Conservation (phyloP, 768 basidiomycete genomes). For the Lactarius sanguifluus region DNA sequence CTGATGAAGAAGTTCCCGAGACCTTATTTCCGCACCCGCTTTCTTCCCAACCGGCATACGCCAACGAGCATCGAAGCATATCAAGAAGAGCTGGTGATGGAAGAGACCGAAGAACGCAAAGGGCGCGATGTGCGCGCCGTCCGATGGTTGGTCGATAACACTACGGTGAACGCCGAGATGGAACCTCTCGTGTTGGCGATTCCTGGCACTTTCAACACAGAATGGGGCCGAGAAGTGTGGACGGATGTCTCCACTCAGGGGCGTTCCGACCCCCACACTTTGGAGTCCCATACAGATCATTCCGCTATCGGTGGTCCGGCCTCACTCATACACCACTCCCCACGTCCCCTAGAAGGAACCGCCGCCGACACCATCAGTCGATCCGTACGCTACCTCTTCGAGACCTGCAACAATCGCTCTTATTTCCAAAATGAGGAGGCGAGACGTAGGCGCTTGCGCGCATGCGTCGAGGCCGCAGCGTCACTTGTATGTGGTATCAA, state of each 20-base stretch:
- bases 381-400: neutral
- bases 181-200: neutral
- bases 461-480: neutral
- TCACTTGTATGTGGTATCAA: neutral
- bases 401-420: neutral
- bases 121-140: neutral
- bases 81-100: neutral
- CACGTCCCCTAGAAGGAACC: neutral
- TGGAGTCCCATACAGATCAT: neutral
- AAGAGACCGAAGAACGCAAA: neutral
- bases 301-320: too few species aligned
- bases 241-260: neutral
- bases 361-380: neutral
- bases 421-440: neutral
- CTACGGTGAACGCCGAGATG: neutral
- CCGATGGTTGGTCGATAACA: neutral
- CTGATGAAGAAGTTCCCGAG: neutral
- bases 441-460: neutral
- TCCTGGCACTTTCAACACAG: too few species aligned
- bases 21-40: too few species aligned
- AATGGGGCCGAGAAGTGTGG: neutral
- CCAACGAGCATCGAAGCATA: neutral
- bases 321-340: neutral
- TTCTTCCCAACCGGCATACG: neutral
- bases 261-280: neutral